A percentile compares a stretch with the other conserved stretches of the same genome.
Conservation (phyloP, 331 rosid species). For the Arachis monticola region DNA sequence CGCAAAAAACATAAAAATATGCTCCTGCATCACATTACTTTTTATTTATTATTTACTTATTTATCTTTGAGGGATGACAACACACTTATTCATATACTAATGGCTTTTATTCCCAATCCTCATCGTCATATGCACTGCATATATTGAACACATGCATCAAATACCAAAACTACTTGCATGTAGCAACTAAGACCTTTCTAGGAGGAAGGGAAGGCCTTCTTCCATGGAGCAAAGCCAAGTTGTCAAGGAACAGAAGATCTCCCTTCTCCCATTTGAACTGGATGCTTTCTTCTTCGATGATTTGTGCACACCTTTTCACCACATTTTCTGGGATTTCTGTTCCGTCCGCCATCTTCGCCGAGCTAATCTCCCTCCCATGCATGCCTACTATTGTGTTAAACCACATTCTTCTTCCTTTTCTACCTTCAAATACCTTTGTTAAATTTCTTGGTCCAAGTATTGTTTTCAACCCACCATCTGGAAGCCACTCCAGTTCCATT, state of each 20-base stretch:
- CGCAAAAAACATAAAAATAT: too few species aligned
- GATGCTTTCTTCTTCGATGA: constrained; percentile 90
- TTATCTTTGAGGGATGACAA: neutral
- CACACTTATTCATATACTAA: neutral
- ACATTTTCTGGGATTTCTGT: constrained; percentile 60
- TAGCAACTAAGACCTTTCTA: constrained; percentile 72
- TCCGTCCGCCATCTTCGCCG: constrained; percentile 77
- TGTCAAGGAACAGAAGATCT: constrained; percentile 82
- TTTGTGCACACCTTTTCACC: constrained; percentile 78
- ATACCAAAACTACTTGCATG: constrained; percentile 58
- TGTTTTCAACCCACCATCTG: constrained; percentile 66
- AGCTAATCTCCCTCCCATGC: constrained; percentile 82
- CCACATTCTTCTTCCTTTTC: constrained; percentile 87
- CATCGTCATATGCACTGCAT: neutral
- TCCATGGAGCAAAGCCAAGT: constrained; percentile 83
- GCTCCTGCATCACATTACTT: too few species aligned
- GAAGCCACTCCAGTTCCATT: constrained; percentile 81
- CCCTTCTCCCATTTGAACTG: constrained; percentile 89
- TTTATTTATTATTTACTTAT: too few species aligned
- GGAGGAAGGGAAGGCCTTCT: constrained; percentile 95
- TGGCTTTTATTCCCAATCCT: constrained; percentile 7
- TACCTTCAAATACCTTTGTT: constrained; percentile 79
- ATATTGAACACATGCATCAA: constrained; percentile 15
- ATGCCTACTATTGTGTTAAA: constrained; percentile 84
- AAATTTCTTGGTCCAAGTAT: constrained; percentile 58